Base-by-base conservation (phyloP, 352 stramenopile genomes). In the Globisporangium alternatum region DNA sequence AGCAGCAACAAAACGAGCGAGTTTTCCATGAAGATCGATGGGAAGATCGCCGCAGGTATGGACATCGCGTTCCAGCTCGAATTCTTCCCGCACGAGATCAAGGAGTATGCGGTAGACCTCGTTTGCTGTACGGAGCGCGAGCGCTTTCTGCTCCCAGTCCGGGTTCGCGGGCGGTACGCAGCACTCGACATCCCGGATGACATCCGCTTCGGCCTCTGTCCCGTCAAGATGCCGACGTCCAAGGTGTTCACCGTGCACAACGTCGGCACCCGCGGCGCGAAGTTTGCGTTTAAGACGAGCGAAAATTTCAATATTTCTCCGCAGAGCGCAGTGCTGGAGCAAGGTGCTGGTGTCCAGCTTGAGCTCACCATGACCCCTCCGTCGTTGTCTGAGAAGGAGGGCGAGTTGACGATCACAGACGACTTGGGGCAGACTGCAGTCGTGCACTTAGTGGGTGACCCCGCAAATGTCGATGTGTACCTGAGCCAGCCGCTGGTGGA, bases 91-190 rank as follows among this genome's bases (percentile, higher is more conserved):
- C 89, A 98, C 56, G 91, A 98, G 62, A 69, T 97, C 51, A 77
- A 72, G 6, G 90, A 98, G 30, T 96, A 98, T 62, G 70, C 79
- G 0, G 61, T 92, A 15, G 93, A 98, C 30, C 78, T 98, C 37
- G 78, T 98, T n/a, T 98, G 91, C 66, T 86, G 78, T 59, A 98
- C 96, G 1, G 95, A 98, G 69, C 80, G 95, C 19, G 95, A 98
- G 70, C 95, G 93, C n/a, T 98, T 98, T 62, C 43, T 97, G 33
- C 72, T 98, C 5, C 93, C 95, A 15, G 74, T 98, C 30, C 83
- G 79, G 25, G 93, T 93, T 9, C 72, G 88, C 28, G 96, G 96
- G 0, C 79, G 79, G 1, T 86, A 85, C 54, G 85, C 93, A 6
- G 87, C 78, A n/a, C 71, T 98, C 25, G 85, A 93, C 63, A 86